A percentile compares a stretch with the other conserved stretches of the same genome.
These are phyloP conservation scores for Chalciporus chontae DNA, from an alignment of 768 basidiomycete genomes.

Conservation along the genomic window DNA sequence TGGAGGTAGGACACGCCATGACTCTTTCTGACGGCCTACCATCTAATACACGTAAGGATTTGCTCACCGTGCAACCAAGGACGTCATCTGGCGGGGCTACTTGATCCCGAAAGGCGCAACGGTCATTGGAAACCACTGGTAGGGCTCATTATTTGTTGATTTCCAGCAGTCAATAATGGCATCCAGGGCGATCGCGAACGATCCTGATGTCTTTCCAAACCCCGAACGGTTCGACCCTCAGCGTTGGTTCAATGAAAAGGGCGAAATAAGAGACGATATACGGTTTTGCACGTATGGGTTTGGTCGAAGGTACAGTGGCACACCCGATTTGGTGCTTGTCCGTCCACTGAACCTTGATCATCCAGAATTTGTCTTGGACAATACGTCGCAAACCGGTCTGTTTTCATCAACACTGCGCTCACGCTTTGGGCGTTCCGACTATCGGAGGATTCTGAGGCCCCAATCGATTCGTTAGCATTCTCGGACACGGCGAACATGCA, in stretches of 20 bases:
- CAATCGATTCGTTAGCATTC: slow-evolving; percentile 13
- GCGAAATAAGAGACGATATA: slow-evolving; percentile 25
- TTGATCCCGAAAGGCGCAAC: slow-evolving; percentile 39
- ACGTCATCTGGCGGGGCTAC: slow-evolving; percentile 41
- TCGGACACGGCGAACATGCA: neutral
- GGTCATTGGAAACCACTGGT: slow-evolving; percentile 37
- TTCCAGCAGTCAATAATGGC: neutral
- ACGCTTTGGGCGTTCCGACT: slow-evolving; percentile 59
- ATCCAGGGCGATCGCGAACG: slow-evolving; percentile 41
- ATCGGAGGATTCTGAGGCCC: slow-evolving; percentile 40
- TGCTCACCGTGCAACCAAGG: slow-evolving; percentile 57
- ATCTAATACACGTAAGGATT: slow-evolving; percentile 42
- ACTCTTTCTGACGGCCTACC: neutral
- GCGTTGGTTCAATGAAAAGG: slow-evolving; percentile 41
- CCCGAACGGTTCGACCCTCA: slow-evolving; percentile 53
- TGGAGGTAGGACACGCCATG: slow-evolving; percentile 17
- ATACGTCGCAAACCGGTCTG: slow-evolving; percentile 39
- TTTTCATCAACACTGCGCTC: slow-evolving; percentile 58
- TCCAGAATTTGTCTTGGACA: slow-evolving; percentile 55
- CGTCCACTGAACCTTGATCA: neutral
- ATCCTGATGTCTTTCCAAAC: slow-evolving; percentile 50
- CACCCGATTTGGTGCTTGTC: neutral
- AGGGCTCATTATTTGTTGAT: neutral
- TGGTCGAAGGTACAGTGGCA: slow-evolving; percentile 23
- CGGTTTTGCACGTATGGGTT: slow-evolving; percentile 35